Evolutionary conservation across 345 rosid species (phyloP), one percentile per base, ranked within the genome.

Genomic region (Hevea brasiliensis): DNA sequence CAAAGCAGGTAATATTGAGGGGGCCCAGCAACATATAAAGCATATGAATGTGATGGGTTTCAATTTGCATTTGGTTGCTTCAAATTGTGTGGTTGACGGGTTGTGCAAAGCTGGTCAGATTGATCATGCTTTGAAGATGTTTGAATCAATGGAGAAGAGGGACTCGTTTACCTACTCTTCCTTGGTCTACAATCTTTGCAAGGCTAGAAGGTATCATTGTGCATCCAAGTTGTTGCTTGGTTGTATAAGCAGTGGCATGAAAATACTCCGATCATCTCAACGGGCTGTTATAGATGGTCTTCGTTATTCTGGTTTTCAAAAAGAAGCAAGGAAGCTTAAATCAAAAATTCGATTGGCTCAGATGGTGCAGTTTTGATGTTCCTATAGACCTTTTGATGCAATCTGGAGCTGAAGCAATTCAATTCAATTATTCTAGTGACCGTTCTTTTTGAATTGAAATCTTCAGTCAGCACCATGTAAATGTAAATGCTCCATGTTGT

Each of bases 131-230:
- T 59, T 89, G 82, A 82, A 78, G 68, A 62, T 84, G 69, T 89
- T 81, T 58, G 82, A 90, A 60, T 86, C 89, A 29, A 88, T 90
- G 91, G 85, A 88, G 81, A 79, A 68, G 59, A 87, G 81, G 82
- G 97, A 94, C 82, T 85, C 94, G 71, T 92, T 86, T 82, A 88
- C 87, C 12, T 92, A 89, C 79, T 79, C 98, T 44, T 84, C 88
- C 18, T 72, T 92, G 74, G 88, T 94, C 61, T 89, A 92, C 77
- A 88, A 87, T 79, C 97, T 94, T 68, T 92, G 96, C 79, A 89
- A 86, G 81, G 88, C 77, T 3, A 37, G 85, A 80, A 86, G 89
- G 81, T 87, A 81, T 72, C 85, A 47, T 61, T 78, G 67, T 74
- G 99, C 98, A 26, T 85, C 96, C 55, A 84, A 84, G 85, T 79